These are phyloP conservation scores for Penicillium corylophilum DNA, from an alignment of 2,329 filamentous ascomycete species.

Conservation along the genomic window DNA sequence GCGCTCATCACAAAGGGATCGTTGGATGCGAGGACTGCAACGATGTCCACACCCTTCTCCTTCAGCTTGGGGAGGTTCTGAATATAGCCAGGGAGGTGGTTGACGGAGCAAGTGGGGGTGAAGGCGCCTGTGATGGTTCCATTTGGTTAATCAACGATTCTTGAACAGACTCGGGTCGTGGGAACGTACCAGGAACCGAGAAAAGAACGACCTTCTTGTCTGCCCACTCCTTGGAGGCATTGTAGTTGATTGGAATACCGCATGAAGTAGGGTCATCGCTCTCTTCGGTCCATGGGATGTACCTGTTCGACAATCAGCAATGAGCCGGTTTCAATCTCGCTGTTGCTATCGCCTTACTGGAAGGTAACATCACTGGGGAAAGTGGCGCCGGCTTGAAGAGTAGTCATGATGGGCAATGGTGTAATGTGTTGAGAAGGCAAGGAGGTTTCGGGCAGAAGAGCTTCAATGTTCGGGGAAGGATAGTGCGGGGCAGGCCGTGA, in stretches of 20 bases:
- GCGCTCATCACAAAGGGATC: constrained; percentile 83
- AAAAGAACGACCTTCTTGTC: constrained; percentile 73
- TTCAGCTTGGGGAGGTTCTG: constrained; percentile 66
- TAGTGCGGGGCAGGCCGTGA: constrained; percentile 2
- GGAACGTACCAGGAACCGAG: constrained; percentile 60
- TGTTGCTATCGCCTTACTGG: constrained; percentile 48
- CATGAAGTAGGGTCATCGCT: constrained; percentile 69
- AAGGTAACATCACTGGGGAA: constrained; percentile 82
- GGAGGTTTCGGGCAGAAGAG: too few relatives aligned
- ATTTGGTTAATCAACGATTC: background rate
- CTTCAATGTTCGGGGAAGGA: background rate
- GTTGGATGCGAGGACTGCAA: constrained; percentile 77
- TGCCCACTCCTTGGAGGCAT: constrained; percentile 74
- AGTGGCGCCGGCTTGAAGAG: constrained; percentile 73
- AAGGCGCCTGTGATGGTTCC: constrained; percentile 60
- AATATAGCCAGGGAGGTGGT: constrained; percentile 77
- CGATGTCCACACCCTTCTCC: constrained; percentile 75
- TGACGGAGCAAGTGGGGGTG: constrained; percentile 78
- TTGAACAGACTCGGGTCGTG: background rate
- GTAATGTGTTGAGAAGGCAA: background rate
- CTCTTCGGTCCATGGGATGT: constrained; percentile 74
- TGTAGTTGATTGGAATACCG: constrained; percentile 73
- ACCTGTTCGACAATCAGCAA: constrained; percentile 46
- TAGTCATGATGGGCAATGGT: constrained; percentile 49
- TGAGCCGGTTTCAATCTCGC: background rate